Base-by-base conservation (phyloP, 2,329 filamentous ascomycete genomes). In the Didymella keratinophila region DNA sequence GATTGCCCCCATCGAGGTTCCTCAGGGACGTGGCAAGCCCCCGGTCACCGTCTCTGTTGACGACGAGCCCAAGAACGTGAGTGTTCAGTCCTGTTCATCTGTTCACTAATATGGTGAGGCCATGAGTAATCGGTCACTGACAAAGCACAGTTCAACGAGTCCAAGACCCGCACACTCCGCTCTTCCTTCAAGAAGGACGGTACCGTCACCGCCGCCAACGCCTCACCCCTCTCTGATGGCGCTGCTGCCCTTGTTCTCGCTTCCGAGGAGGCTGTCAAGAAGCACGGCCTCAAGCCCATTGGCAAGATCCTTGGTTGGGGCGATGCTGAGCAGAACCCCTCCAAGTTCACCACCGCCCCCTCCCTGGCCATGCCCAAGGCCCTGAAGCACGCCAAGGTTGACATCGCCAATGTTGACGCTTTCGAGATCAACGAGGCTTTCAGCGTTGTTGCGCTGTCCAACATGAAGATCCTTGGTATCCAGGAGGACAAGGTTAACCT, bases 361-460 rank as follows among this genome's bases (percentile, higher is more conserved):
- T 87, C 95, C 20, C 86, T 98, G 56, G 95, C 95, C 66, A 96
- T 99, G 71, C 95, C 95, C 77, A 99, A 98, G 85, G 95, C 95
- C 58, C 87, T 99, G 74, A 93, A 94, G 85, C 94, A 99, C 80
- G 95, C 95, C 61, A 91, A 91, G 63, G 81, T 99, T 62, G 86
- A 87, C 56, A 85, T 88, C 68, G 87, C 89, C 64, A 84, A 91
- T 59, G 85, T 99, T 58, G 94, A 98, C 73, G 95, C 88, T 70
- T 99, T 95, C 79, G 95, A 99, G 84, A 97, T 99, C 84, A 99
- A 99, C 84, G 95, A 99, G 84, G 95, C 95, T 41, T 99, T 99
- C 84, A 95, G 91, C 63, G 95, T 97, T 48, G 95, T 99, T 64
- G 92, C 95, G 37, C 86, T 99, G 51, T 93, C 95, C 67, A 99